A percentile compares a stretch with the other conserved stretches of the same genome.
These are phyloP conservation scores for Pugionium dolabratum DNA, from an alignment of 345 rosid species.

Conservation along the genomic window DNA sequence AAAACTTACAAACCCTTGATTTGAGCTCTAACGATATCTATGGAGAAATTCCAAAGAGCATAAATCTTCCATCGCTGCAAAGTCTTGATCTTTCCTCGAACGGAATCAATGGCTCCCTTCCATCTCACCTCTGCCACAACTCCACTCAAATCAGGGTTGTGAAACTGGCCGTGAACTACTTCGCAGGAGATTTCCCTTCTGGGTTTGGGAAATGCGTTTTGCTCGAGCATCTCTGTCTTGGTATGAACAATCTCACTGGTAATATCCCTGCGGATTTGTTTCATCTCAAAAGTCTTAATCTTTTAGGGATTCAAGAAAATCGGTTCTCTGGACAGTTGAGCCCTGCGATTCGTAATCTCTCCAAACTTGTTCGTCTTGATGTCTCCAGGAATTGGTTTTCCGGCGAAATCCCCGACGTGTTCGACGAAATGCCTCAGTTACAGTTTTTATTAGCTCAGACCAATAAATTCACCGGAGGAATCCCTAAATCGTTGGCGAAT, in stretches of 20 bases:
- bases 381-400: slow-evolving; percentile 54
- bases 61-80: slow-evolving; percentile 50
- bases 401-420: slow-evolving; percentile 67
- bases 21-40: slow-evolving; percentile 57
- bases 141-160: slow-evolving; percentile 42
- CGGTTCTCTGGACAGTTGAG: slow-evolving; percentile 54
- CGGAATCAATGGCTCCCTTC: slow-evolving; percentile 48
- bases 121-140: slow-evolving; percentile 53
- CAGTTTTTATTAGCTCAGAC: slow-evolving; percentile 49
- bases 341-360: slow-evolving; percentile 45
- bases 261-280: slow-evolving; percentile 51
- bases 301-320: slow-evolving; percentile 57
- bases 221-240: slow-evolving; percentile 58
- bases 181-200: slow-evolving; percentile 50
- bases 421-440: slow-evolving; percentile 40
- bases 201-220: slow-evolving; percentile 51
- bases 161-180: slow-evolving; percentile 54
- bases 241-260: slow-evolving; percentile 63
- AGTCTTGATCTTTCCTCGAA: slow-evolving; percentile 56
- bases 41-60: slow-evolving; percentile 48
- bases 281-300: slow-evolving; percentile 45
- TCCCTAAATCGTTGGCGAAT: slow-evolving; percentile 64
- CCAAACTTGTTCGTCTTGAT: slow-evolving; percentile 55
- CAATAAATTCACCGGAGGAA: slow-evolving; percentile 54
- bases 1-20: slow-evolving; percentile 52